Conservation (phyloP, 164 flowering plant genomes). For the Protea cynaroides region DNA sequence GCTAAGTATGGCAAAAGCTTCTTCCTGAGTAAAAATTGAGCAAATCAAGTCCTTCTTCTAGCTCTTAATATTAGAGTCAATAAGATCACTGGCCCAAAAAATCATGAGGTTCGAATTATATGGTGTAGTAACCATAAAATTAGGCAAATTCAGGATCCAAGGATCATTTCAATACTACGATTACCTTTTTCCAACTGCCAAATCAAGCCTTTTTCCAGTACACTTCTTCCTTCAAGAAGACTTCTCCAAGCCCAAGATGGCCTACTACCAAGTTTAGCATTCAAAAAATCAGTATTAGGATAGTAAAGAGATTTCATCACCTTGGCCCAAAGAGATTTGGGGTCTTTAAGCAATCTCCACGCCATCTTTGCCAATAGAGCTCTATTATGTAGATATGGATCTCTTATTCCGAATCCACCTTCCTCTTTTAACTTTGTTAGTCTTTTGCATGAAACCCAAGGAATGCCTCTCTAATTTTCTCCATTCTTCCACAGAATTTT, state of each 20-base stretch:
- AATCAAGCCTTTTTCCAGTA: not conserved
- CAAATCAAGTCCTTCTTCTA: too few species aligned
- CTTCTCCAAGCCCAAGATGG: not conserved
- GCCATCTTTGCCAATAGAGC: not conserved
- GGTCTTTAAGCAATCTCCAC: not conserved
- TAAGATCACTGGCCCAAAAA: too few species aligned
- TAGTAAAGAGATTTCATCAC: not conserved
- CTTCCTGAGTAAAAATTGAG: too few species aligned
- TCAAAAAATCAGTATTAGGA: not conserved
- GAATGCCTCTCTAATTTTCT: too few species aligned
- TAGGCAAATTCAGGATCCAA: not conserved
- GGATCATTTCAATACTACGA: not conserved
- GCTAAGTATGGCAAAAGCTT: too few species aligned
- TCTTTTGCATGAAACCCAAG: too few species aligned
- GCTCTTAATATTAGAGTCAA: too few species aligned
- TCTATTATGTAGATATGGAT: too few species aligned
- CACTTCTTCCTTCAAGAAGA: not conserved
- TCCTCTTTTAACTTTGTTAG: not conserved
- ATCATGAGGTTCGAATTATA: too few species aligned
- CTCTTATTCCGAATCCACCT: not conserved
- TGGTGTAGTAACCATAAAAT: too few species aligned
- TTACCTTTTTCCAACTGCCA: not conserved
- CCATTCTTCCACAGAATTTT: too few species aligned
- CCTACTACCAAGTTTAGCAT: not conserved
- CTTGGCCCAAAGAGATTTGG: not conserved